These are phyloP conservation scores for Termitomyces sp. DNA, from an alignment of 768 basidiomycete genomes.

Conservation along the genomic window DNA sequence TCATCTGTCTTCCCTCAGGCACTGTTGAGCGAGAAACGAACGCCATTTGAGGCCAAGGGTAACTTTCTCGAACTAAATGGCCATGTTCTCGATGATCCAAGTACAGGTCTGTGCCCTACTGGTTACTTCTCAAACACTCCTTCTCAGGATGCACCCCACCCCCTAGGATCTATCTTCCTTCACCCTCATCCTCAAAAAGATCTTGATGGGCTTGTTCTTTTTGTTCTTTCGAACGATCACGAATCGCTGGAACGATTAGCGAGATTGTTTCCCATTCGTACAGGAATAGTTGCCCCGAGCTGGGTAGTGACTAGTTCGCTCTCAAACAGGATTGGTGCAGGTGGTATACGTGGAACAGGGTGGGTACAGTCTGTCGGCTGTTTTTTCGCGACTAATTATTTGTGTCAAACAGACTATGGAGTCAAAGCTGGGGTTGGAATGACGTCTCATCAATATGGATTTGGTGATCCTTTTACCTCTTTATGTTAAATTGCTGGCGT, in stretches of 20 bases:
- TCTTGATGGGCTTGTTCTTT: slow-evolving; percentile 32
- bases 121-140: neutral
- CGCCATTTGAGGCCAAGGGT: slow-evolving; percentile 26
- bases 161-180: slow-evolving; percentile 50
- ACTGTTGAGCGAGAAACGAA: slow-evolving; percentile 26
- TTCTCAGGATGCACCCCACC: neutral
- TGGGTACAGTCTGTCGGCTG: slow-evolving; percentile 27
- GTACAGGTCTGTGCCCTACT: slow-evolving; percentile 22
- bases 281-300: slow-evolving; percentile 71
- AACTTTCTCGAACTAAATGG: slow-evolving; percentile 22
- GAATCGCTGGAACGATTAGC: slow-evolving; percentile 60
- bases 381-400: neutral
- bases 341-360: slow-evolving; percentile 77
- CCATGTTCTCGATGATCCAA: slow-evolving; percentile 19
- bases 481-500: no score
- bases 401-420: slow-evolving; percentile 18
- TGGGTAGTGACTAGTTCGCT: slow-evolving; percentile 62
- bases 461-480: neutral
- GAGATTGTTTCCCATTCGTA: slow-evolving; percentile 80
- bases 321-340: slow-evolving; percentile 58
- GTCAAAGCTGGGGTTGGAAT: slow-evolving; percentile 38
- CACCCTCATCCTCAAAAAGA: slow-evolving; percentile 52
- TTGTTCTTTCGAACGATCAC: slow-evolving; percentile 54
- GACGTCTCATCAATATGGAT: slow-evolving; percentile 43
- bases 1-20: slow-evolving; percentile 25